phyloP scores from a whole-genome alignment of 306 rosid genomes.

The Oemleria cerasiformis region DNA sequence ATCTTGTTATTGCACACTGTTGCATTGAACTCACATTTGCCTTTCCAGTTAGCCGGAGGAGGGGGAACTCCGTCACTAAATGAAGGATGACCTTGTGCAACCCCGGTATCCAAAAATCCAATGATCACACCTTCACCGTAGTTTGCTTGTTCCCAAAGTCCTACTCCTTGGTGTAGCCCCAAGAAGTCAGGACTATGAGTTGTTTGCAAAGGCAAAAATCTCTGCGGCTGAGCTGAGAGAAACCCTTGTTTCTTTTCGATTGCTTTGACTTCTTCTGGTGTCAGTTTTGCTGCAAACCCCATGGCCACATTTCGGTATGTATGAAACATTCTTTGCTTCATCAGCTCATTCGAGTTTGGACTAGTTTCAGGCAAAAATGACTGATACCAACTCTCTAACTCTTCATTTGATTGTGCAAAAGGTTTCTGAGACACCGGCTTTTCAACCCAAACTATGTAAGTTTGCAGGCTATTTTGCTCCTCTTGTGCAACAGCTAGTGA shows the following conservation, averaged over 20 bases:
- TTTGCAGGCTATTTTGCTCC: constrained; percentile 20
- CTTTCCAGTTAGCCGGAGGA: constrained; percentile 75
- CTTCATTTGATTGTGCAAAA: constrained; percentile 17
- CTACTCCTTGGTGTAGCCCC: constrained; percentile 45
- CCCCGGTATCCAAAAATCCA: constrained; percentile 64
- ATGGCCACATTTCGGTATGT: constrained; percentile 45
- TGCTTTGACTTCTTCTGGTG: constrained; percentile 37
- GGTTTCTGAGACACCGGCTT: constrained; percentile 34
- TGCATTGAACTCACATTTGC: constrained; percentile 47
- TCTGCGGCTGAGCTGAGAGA: too few relatives aligned
- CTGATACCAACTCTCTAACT: constrained; percentile 47
- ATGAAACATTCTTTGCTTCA: constrained; percentile 28
- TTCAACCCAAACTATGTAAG: constrained; percentile 52
- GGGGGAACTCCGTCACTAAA: constrained; percentile 55
- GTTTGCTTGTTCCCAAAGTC: constrained; percentile 54
- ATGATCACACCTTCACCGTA: constrained; percentile 63
- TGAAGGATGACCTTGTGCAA: constrained; percentile 54
- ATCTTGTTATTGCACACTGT: constrained; percentile 64
- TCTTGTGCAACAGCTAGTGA: constrained; percentile 9
- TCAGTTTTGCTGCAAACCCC: constrained; percentile 67
- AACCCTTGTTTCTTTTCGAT: constrained; percentile 47
- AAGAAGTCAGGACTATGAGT: constrained; percentile 55
- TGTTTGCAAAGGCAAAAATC: constrained; percentile 42
- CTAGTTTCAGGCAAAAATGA: constrained; percentile 51
- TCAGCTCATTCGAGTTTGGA: constrained; percentile 18